Evolutionary conservation across 371 early-diverging fungal genomes (phyloP).

Genomic region (Phascolomyces articulosus): DNA sequence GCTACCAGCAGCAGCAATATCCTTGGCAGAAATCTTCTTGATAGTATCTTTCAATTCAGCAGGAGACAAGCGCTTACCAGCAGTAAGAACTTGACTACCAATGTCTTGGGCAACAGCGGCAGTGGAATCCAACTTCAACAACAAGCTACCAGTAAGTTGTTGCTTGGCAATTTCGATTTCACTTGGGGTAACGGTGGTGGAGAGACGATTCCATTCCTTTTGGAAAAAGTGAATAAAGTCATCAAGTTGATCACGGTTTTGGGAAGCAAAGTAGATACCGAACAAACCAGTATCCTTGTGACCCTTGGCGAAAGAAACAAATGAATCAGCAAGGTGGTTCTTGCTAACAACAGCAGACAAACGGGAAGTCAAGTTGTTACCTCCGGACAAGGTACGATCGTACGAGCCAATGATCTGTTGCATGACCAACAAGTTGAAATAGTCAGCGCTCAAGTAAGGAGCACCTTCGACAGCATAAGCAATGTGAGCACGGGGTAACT

Average conservation of each 20-base stretch:
- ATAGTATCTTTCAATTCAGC: conserved; percentile 83
- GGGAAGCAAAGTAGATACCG: conserved; percentile 87
- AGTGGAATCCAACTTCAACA: conserved; percentile 85
- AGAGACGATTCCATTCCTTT: conserved; percentile 89
- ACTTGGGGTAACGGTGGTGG: conserved; percentile 77
- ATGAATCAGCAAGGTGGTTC: conserved; percentile 87
- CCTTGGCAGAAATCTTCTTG: conserved; percentile 77
- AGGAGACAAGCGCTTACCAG: conserved; percentile 84
- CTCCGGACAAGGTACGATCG: conserved; percentile 86
- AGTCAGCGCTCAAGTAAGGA: conserved; percentile 86
- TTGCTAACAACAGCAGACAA: conserved; percentile 79
- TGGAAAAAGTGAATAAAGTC: conserved; percentile 86
- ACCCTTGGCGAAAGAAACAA: conserved; percentile 94
- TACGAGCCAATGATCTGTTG: conserved; percentile 90
- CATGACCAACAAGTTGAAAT: conserved; percentile 89
- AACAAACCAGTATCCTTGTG: conserved; percentile 95
- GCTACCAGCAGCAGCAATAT: conserved; percentile 80
- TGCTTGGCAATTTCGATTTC: conserved; percentile 96
- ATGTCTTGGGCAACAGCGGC: conserved; percentile 91
- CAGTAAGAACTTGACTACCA: conserved; percentile 88
- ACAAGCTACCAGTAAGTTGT: conserved; percentile 86
- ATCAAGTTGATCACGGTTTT: conserved; percentile 77
- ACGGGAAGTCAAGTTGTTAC: conserved; percentile 80
- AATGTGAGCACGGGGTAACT: conserved; percentile 88
- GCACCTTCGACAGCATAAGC: conserved; percentile 93